These are phyloP conservation scores for Umbelopsis vinacea DNA, from an alignment of 192 early-diverging fungal species.

Conservation along the genomic window DNA sequence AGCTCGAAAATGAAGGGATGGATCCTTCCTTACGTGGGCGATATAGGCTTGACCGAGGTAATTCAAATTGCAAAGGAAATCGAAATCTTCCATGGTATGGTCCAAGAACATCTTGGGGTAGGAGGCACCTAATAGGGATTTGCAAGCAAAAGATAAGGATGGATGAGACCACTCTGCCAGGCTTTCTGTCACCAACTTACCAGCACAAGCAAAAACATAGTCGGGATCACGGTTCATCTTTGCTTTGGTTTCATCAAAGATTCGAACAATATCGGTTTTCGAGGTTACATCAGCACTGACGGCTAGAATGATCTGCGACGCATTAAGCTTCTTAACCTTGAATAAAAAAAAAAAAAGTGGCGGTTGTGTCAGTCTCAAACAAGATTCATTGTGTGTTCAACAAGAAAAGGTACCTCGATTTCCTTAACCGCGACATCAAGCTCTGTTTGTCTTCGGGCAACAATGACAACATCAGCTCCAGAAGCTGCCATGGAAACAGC, in stretches of 20 bases:
- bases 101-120: constrained; percentile 72
- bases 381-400: not conserved
- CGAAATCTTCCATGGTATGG: constrained; percentile 58
- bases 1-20: not conserved
- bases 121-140: constrained; percentile 35
- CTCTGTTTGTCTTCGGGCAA: constrained; percentile 53
- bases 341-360: not conserved
- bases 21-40: constrained; percentile 57
- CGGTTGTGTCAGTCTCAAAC: not conserved
- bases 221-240: constrained; percentile 57
- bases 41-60: constrained; percentile 69
- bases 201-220: constrained; percentile 60
- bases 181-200: constrained; percentile 27
- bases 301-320: constrained; percentile 50
- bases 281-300: constrained; percentile 69
- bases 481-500: constrained; percentile 66
- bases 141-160: not conserved
- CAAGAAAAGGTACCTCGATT: constrained; percentile 47
- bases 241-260: constrained; percentile 59
- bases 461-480: constrained; percentile 74
- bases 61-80: constrained; percentile 63
- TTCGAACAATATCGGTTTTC: constrained; percentile 52
- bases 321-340: constrained; percentile 24
- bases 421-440: constrained; percentile 61
- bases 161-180: not conserved